phyloP scores from a whole-genome alignment of 495 filamentous ascomycete genomes.

The Neurospora sublineolata region DNA sequence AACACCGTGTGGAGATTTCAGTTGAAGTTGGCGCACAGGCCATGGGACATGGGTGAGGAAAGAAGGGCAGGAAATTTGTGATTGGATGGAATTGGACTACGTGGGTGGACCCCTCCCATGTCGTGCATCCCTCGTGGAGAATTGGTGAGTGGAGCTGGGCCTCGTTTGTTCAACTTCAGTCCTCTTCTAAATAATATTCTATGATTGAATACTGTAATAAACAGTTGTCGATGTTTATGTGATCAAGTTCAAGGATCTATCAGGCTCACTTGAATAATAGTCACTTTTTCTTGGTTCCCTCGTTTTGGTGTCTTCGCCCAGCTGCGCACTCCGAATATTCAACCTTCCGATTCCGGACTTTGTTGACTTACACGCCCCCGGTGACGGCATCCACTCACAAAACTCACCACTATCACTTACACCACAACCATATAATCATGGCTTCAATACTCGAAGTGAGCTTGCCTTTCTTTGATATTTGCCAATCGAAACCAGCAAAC shows the following conservation, averaged over 20 bases:
- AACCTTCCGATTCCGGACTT: not conserved
- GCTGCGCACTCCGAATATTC: not conserved
- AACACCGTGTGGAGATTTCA: not conserved
- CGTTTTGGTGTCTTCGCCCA: not conserved
- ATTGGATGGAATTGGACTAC: not conserved
- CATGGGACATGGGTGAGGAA: not conserved
- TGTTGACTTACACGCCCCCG: not conserved
- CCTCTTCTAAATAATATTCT: not conserved
- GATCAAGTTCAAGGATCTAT: not conserved
- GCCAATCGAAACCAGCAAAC: too few relatives aligned
- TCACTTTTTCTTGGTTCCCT: not conserved
- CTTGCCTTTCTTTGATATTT: too few relatives aligned
- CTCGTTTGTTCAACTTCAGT: not conserved
- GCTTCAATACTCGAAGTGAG: constrained; percentile 17
- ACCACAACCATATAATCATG: constrained; percentile 8
- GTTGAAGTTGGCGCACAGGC: not conserved
- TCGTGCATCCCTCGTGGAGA: not conserved
- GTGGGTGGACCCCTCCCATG: not conserved
- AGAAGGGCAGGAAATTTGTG: not conserved
- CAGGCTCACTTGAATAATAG: not conserved
- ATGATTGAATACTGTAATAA: not conserved
- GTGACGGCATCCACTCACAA: not conserved
- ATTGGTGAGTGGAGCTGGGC: not conserved
- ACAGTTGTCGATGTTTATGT: not conserved
- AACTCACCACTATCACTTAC: not conserved